These are phyloP conservation scores for Luzula sylvatica DNA, from an alignment of 176 grass and related monocot species.

Conservation along the genomic window DNA sequence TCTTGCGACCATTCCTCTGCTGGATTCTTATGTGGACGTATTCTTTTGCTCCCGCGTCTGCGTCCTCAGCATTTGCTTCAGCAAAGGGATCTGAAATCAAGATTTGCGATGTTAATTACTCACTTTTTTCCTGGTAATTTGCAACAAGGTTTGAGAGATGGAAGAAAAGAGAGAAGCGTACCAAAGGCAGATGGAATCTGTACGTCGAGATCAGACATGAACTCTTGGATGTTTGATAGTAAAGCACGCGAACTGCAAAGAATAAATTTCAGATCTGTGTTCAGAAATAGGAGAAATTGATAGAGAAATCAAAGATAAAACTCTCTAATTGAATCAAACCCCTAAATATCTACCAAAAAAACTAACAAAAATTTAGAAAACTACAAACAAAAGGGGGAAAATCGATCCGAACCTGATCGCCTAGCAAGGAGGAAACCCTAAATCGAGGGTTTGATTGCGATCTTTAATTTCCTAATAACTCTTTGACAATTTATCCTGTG, in stretches of 20 bases:
- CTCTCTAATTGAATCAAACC: too few species aligned
- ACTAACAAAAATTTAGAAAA: too few species aligned
- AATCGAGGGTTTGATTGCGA: neutral
- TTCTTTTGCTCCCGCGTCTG: constrained; percentile 84
- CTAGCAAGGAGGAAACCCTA: neutral
- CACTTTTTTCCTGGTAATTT: neutral
- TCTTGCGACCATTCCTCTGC: constrained; percentile 96
- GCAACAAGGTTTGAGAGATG: constrained; percentile 3
- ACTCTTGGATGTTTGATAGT: constrained; percentile 56
- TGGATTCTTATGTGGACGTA: constrained; percentile 95
- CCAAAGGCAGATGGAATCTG: constrained; percentile 94
- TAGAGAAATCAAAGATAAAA: too few species aligned
- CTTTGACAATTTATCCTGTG: neutral
- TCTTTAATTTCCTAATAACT: neutral
- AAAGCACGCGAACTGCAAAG: constrained; percentile 10
- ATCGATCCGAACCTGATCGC: neutral
- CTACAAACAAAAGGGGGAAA: neutral
- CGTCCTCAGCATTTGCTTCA: constrained; percentile 98
- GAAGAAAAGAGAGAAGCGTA: constrained; percentile 21
- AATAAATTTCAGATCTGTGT: too few species aligned
- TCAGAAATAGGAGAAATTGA: too few species aligned
- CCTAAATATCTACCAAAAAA: too few species aligned
- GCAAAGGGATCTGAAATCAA: constrained; percentile 69
- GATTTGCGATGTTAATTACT: neutral
- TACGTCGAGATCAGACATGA: constrained; percentile 98